These are phyloP conservation scores for Microsporum audouinii DNA, from an alignment of 2,329 filamentous ascomycete species.

Conservation along the genomic window DNA sequence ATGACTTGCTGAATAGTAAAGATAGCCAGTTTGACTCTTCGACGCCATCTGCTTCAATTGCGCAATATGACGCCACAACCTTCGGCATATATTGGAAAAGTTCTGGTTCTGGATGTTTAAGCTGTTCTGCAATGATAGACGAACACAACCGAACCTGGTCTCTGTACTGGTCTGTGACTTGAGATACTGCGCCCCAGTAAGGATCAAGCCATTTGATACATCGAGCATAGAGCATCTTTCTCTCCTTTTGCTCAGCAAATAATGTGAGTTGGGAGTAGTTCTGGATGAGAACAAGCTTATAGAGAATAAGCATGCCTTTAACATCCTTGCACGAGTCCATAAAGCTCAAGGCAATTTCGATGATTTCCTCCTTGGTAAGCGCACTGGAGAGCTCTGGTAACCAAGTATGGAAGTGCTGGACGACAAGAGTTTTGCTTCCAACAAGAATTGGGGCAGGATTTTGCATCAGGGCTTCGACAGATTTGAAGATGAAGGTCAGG, in stretches of 20 bases:
- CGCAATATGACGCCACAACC: constrained; percentile 77
- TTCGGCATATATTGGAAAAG: constrained; percentile 84
- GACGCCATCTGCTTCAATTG: constrained; percentile 57
- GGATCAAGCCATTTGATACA: constrained; percentile 85
- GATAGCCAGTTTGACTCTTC: constrained; percentile 54
- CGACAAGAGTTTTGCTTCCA: constrained; percentile 85
- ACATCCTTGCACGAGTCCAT: constrained; percentile 81
- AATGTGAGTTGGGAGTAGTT: constrained; percentile 76
- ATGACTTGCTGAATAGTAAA: constrained; percentile 76
- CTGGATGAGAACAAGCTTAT: constrained; percentile 84
- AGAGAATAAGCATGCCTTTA: constrained; percentile 81
- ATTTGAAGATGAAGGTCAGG: constrained; percentile 76
- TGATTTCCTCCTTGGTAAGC: constrained; percentile 69
- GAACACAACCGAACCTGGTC: constrained; percentile 90
- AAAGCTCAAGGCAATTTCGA: constrained; percentile 85
- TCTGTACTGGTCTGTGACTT: constrained; percentile 73
- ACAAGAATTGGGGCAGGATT: constrained; percentile 75
- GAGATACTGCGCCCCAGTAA: constrained; percentile 71
- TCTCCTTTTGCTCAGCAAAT: constrained; percentile 67
- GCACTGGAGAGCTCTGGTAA: constrained; percentile 76
- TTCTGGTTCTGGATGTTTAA: constrained; percentile 64
- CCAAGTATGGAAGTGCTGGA: constrained; percentile 96
- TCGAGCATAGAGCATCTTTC: constrained; percentile 61
- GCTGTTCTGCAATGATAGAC: constrained; percentile 78
- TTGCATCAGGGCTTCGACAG: constrained; percentile 78